phyloP scores from a whole-genome alignment of 768 basidiomycete genomes.

The Boletus speciosus region DNA sequence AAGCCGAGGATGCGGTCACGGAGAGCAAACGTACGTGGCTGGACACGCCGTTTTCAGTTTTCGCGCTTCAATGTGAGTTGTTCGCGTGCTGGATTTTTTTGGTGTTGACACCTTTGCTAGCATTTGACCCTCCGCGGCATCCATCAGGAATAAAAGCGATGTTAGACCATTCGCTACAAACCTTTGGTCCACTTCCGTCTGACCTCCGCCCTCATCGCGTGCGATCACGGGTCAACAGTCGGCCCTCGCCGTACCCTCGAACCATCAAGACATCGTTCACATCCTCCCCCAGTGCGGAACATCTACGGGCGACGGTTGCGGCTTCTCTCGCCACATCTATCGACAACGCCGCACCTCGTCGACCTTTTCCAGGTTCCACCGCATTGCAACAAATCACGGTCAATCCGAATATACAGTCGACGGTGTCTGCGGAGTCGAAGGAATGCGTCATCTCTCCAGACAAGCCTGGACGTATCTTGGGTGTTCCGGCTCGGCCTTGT shows the following conservation, averaged over 20 bases:
- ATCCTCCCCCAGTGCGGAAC: conserved; percentile 33
- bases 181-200: conserved; percentile 68
- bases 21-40: conserved; percentile 65
- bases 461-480: conserved; percentile 28
- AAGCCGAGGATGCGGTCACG: conserved; percentile 60
- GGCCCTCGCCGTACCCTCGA: conserved; percentile 73
- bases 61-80: conserved; percentile 65
- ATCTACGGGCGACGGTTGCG: conserved; percentile 26
- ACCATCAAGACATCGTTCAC: conserved; percentile 45
- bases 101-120: conserved; percentile 33
- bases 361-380: conserved; percentile 22
- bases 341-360: conserved; percentile 13
- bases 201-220: conserved; percentile 61
- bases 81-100: not conserved
- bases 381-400: conserved; percentile 43
- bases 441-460: conserved; percentile 24
- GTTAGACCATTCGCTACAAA: conserved; percentile 68
- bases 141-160: conserved; percentile 68
- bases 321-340: conserved; percentile 19
- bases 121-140: conserved; percentile 66
- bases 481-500: conserved; percentile 41
- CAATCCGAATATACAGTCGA: conserved; percentile 39
- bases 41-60: conserved; percentile 74
- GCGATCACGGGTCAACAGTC: conserved; percentile 66
- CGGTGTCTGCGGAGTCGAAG: conserved; percentile 33